These are phyloP conservation scores for Symmetrospora coprosmae DNA, from an alignment of 768 basidiomycete genomes.

Conservation along the genomic window DNA sequence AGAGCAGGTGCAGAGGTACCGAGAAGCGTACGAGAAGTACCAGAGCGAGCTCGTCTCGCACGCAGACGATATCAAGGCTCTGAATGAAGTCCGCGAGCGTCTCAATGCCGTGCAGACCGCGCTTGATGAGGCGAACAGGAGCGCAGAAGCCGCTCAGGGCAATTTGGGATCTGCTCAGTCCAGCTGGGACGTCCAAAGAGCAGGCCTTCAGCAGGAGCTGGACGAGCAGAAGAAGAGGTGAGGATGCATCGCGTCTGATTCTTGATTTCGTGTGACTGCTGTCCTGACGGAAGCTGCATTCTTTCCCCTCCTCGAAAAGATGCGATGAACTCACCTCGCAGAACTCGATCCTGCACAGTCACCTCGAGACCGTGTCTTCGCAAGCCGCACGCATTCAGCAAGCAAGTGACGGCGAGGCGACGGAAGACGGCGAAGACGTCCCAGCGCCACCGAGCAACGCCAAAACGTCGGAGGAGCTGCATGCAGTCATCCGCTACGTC, in stretches of 20 bases:
- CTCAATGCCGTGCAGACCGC: slow-evolving; percentile 45
- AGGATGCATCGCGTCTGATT: slow-evolving; percentile 28
- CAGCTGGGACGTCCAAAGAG: slow-evolving; percentile 69
- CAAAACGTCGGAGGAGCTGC: slow-evolving; percentile 43
- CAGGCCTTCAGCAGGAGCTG: slow-evolving; percentile 62
- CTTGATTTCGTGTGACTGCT: background rate
- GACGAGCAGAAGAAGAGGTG: slow-evolving; percentile 58
- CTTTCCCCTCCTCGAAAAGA: slow-evolving; percentile 38
- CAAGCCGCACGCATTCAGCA: slow-evolving; percentile 60
- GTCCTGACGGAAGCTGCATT: background rate
- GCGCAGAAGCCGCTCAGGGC: slow-evolving; percentile 58
- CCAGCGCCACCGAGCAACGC: slow-evolving; percentile 37
- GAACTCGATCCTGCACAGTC: slow-evolving; percentile 62
- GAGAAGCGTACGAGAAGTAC: slow-evolving; percentile 69
- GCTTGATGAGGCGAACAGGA: slow-evolving; percentile 48
- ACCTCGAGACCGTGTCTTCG: slow-evolving; percentile 66
- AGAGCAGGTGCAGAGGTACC: slow-evolving; percentile 52
- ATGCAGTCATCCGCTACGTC: slow-evolving; percentile 54
- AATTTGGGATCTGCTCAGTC: slow-evolving; percentile 57
- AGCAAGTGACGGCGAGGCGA: slow-evolving; percentile 22
- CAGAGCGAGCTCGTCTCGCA: slow-evolving; percentile 68
- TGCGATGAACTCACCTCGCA: slow-evolving; percentile 60
- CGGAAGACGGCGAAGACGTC: slow-evolving; percentile 23
- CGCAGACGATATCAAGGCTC: slow-evolving; percentile 64
- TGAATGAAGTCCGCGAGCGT: slow-evolving; percentile 53